Percentiles rank a stretch among this genome's conserved stretches.
Conservation (phyloP, 306 rosid genomes). For the Prunus campanulata region DNA sequence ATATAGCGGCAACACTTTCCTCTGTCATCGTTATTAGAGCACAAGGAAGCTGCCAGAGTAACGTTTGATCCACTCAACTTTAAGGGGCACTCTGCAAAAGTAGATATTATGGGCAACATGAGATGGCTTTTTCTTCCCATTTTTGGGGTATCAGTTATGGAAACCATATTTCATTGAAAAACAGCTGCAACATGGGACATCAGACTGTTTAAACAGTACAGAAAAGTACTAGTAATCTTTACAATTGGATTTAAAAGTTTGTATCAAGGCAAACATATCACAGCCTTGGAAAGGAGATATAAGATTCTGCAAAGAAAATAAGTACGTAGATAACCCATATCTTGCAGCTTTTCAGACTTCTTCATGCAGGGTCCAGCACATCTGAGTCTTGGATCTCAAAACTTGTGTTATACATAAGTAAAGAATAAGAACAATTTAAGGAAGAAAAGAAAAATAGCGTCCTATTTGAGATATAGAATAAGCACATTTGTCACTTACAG, state of each 20-base stretch:
- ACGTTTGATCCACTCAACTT: conserved; percentile 73
- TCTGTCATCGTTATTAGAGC: conserved; percentile 61
- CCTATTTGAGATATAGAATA: not conserved
- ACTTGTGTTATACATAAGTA: not conserved
- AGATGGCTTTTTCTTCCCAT: not conserved
- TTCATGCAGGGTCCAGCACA: not conserved
- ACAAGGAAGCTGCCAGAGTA: conserved; percentile 71
- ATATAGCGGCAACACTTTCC: conserved; percentile 95
- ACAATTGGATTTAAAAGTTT: not conserved
- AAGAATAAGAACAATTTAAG: too few relatives aligned
- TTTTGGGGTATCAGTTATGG: not conserved
- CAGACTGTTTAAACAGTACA: not conserved
- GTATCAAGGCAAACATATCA: not conserved
- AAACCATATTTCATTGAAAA: not conserved
- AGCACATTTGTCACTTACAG: not conserved
- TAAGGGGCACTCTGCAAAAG: conserved; percentile 88
- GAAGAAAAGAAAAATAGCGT: not conserved
- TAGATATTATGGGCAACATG: conserved; percentile 12
- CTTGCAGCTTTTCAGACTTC: not conserved
- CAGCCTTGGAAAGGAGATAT: not conserved
- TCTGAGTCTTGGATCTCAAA: not conserved
- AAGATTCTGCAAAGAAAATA: not conserved
- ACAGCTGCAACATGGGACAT: not conserved
- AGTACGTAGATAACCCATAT: too few relatives aligned
- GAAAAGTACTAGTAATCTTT: not conserved